Evolutionary conservation across 257 asterid genomes (phyloP).

Genomic region (Solanum corneliomulleri): DNA sequence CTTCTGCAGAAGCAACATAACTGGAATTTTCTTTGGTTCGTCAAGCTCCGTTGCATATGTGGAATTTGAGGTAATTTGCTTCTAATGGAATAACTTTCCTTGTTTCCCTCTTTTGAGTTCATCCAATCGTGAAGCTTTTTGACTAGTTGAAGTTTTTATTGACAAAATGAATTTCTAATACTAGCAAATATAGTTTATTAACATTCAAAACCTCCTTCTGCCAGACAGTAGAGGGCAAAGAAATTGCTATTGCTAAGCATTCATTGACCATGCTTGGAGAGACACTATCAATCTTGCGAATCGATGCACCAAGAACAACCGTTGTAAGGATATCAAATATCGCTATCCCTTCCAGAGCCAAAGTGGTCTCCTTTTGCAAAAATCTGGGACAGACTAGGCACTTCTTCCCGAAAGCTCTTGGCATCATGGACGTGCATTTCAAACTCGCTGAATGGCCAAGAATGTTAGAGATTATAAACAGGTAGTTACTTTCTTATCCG

Average conservation of each 20-base stretch:
- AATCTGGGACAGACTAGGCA: slow-evolving; percentile 9
- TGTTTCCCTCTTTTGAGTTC: neutral
- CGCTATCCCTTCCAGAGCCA: rapidly evolving
- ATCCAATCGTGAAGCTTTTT: neutral
- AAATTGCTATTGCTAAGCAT: slow-evolving; percentile 37
- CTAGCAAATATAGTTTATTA: neutral
- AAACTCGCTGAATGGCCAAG: slow-evolving; percentile 51
- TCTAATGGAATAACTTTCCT: neutral
- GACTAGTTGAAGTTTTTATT: neutral
- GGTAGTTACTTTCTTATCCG: slow-evolving; percentile 15
- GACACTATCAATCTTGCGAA: slow-evolving; percentile 29
- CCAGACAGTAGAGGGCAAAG: slow-evolving; percentile 55
- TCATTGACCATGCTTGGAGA: slow-evolving; percentile 33
- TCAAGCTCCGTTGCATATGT: slow-evolving; percentile 38
- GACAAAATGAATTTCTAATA: neutral
- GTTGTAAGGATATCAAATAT: slow-evolving; percentile 25
- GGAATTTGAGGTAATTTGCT: slow-evolving; percentile 44
- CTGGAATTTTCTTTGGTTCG: slow-evolving; percentile 39
- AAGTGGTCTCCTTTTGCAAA: slow-evolving; percentile 2
- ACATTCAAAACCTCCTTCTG: neutral
- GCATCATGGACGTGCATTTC: slow-evolving; percentile 23
- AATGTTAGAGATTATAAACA: slow-evolving; percentile 48
- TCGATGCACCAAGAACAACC: slow-evolving; percentile 61
- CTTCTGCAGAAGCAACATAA: slow-evolving; percentile 30
- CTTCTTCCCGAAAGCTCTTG: rapidly evolving